Evolutionary conservation across 257 asterid genomes (phyloP).

Genomic region (Plantago major): DNA sequence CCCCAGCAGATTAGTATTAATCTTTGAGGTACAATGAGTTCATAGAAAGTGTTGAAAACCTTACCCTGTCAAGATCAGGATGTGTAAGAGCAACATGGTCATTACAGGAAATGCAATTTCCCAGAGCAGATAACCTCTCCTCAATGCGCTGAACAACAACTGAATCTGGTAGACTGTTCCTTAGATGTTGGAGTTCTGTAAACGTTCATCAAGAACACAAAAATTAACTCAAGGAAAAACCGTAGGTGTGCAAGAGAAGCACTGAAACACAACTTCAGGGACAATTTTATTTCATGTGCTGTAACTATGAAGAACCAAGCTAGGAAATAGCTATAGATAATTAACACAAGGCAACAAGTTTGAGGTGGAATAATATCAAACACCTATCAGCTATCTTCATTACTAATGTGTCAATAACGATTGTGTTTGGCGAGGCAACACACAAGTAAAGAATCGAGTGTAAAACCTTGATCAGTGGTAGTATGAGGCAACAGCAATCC

Average conservation of each 20-base stretch:
- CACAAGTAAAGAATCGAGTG: neutral
- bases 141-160: constrained; percentile 94
- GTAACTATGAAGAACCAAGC: too few species aligned
- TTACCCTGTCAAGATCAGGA: constrained; percentile 86
- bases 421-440: neutral
- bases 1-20: neutral
- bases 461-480: constrained; percentile 91
- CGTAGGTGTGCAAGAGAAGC: neutral
- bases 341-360: too few species aligned
- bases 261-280: neutral
- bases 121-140: constrained; percentile 85
- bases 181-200: constrained; percentile 84
- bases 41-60: neutral
- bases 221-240: neutral
- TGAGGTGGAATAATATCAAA: too few species aligned
- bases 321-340: too few species aligned
- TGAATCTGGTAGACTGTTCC: constrained; percentile 78
- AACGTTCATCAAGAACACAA: neutral
- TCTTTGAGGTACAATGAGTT: neutral
- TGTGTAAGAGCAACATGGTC: constrained; percentile 96
- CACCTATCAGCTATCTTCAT: too few species aligned
- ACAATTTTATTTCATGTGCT: neutral
- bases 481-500: constrained; percentile 93
- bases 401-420: neutral
- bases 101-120: constrained; percentile 91